Evolutionary conservation across 139 green algal genomes (phyloP), one percentile per base, ranked within the genome.

Genomic region (Pseudopediastrum boryanum): DNA sequence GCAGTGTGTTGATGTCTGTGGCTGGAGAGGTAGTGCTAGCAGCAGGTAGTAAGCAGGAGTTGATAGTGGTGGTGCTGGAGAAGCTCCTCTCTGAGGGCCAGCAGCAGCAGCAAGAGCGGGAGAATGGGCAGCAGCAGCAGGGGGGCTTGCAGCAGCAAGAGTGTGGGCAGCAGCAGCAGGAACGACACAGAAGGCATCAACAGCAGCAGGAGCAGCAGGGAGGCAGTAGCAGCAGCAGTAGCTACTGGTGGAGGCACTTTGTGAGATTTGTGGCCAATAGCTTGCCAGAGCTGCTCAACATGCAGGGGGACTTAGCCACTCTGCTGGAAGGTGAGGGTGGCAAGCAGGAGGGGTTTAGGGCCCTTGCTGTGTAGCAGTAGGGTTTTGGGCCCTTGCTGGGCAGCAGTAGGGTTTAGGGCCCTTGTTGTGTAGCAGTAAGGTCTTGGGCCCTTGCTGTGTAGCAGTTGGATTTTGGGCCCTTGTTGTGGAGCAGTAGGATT

Each of bases 141-240:
- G 51, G 38, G 5, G 21, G 1, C 65, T 39, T 66, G 58, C 66
- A 71, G 35, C 63, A 71, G 35, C 3, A 71, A 23, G 9, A 54
- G n/a, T 36, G 21, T 16, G 23, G 61, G 27, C 61, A 50, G 27
- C 7, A 50, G 21, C 21, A 41, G 27, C 48, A 36, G 46, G 36
- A 25, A 38, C 29, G 48, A 64, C 35, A 31, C 41, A 9, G 44
- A 27, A 61, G 69, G 41, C 39, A 74, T 42, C 66, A 74, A 44
- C 39, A 58, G 65, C 39, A 74, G 39, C 65, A 74, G 65, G 43
- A 36, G 39, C 65, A 74, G 41, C 41, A 58, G 66, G 9, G 54
- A 13, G 9, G 5, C 1, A 25, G 64, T 7, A n/a, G 38, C 19
- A 38, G 38, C 25, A 65, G 12, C 8, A 65, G 6, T 38, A 77